Percentiles rank a stretch among this genome's conserved stretches.
Conservation (phyloP, 257 asterid species). For the Solanum piurae region DNA sequence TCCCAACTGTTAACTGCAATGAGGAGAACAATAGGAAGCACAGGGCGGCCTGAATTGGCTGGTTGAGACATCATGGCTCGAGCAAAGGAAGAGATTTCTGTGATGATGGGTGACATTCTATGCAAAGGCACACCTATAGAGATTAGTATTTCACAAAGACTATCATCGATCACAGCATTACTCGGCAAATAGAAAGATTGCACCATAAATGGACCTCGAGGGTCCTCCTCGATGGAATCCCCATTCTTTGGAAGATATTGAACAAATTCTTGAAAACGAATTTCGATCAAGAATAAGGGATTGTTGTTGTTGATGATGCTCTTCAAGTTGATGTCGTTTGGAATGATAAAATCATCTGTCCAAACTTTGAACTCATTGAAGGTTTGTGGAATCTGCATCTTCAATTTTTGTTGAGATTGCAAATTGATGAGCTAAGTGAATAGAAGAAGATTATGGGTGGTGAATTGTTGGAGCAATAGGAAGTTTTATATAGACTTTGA, state of each 20-base stretch:
- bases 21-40: neutral
- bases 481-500: no score
- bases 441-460: no score
- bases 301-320: neutral
- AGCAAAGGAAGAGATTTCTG: neutral
- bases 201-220: no score
- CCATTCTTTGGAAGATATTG: neutral
- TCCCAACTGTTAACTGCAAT: neutral
- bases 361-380: neutral
- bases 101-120: neutral
- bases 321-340: no score
- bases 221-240: neutral
- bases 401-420: no score
- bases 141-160: neutral
- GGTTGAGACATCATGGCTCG: neutral
- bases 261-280: neutral
- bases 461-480: no score
- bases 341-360: no score
- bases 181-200: no score
- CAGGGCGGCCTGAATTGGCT: neutral
- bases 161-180: no score
- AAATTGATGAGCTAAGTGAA: no score
- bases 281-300: neutral
- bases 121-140: neutral
- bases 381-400: neutral